Base-by-base conservation (phyloP, 352 stramenopile genomes). In the Phytophthora capsici region DNA sequence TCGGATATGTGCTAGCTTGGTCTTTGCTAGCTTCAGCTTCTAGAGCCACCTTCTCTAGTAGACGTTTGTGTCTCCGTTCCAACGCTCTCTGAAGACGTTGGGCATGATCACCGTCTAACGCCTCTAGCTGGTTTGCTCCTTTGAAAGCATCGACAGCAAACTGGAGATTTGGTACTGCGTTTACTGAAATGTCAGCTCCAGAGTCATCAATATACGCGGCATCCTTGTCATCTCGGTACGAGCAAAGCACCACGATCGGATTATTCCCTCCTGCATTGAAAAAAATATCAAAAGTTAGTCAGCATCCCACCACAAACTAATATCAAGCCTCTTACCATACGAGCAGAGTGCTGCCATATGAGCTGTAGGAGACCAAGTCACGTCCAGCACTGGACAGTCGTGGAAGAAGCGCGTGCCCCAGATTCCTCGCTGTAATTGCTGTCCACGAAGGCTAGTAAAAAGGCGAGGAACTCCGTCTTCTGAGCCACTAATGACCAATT, bases 331-430 rank as follows among this genome's bases (percentile, higher is more conserved):
- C 51, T 50, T 65, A 79, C 86, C 80, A 37, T 89, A 91, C 23
- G 75, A 85, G 30, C 72, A 83, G 30, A 91, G 57, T 28, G 86
- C 86, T 23, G 82, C 75, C 49, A 94, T 78, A 41, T 93, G 84
- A 13, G 80, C 67, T 1, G 69, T 75, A 19, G 84, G 66, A 2
- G 71, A 89, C 85, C 85, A 94, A 7, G 63, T 82, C 22, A 94
- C 63, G 37, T 89, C 80, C 41, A 78, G 38, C 7, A 93, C 57
- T 2, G 85, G 79, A 14, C 47, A 75, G 12, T 63, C 69, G 17
- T 79, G 69, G 50, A 88, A 91, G 52, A 93, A 89, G 12, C 68
- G 65, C 0, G 53, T 61, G 0, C 84, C 84, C 82, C 84, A 93
- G 6, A 93, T 49, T 4, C 78, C 63, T 13, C 52, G 50, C 8